These are phyloP conservation scores for Phaeosphaeriaceae sp. DNA, from an alignment of 2,329 filamentous ascomycete genomes.

Conservation along the genomic window DNA sequence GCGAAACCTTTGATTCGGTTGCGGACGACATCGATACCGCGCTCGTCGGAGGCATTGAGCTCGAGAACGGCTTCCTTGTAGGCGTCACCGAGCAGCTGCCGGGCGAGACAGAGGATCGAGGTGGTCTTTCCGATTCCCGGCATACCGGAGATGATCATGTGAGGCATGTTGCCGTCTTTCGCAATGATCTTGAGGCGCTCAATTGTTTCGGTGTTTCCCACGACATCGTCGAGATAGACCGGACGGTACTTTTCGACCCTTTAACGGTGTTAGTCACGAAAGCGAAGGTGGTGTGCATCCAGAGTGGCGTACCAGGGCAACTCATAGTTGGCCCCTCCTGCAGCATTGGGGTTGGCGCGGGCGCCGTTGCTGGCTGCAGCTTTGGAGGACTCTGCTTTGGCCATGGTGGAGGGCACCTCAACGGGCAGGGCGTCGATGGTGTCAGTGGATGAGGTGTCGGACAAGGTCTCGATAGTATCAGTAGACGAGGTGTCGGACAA, in stretches of 20 bases:
- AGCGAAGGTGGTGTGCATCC: background rate
- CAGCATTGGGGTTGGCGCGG: slow-evolving; percentile 50
- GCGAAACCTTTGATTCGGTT: slow-evolving; percentile 98
- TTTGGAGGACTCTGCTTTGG: slow-evolving; percentile 58
- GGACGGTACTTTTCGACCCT: slow-evolving; percentile 99
- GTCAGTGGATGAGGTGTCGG: too few species aligned
- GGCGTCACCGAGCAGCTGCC: slow-evolving; percentile 86
- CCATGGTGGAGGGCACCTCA: slow-evolving; percentile 52
- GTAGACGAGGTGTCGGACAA: too few species aligned
- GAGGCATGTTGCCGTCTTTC: slow-evolving; percentile 98
- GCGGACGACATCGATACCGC: slow-evolving; percentile 96
- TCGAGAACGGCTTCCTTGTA: slow-evolving; percentile 98
- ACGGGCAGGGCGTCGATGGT: too few species aligned
- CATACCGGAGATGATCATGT: slow-evolving; percentile 99
- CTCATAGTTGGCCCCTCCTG: slow-evolving; percentile 66
- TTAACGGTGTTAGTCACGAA: slow-evolving; percentile 17
- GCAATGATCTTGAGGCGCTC: slow-evolving; percentile 98
- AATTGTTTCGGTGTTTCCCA: slow-evolving; percentile 97
- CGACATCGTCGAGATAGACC: slow-evolving; percentile 92
- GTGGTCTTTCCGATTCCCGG: slow-evolving; percentile 99
- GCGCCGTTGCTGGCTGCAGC: slow-evolving; percentile 53
- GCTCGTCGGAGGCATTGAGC: slow-evolving; percentile 93
- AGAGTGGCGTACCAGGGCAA: slow-evolving; percentile 71
- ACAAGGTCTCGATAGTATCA: too few species aligned
- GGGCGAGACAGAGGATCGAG: slow-evolving; percentile 88